Evolutionary conservation across 257 asterid species (phyloP).

Genomic region (Handroanthus guayacan): DNA sequence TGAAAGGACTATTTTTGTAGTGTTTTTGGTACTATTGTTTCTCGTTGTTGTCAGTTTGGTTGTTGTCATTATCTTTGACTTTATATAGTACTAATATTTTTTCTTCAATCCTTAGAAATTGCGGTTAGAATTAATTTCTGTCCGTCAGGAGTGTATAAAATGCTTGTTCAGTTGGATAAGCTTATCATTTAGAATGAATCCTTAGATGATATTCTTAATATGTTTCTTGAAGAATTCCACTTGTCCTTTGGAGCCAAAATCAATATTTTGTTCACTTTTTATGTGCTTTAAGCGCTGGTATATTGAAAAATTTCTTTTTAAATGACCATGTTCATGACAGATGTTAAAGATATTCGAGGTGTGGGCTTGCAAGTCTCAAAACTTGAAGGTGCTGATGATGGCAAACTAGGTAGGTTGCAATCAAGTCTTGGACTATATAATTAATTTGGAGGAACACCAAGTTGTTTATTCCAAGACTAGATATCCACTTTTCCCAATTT

Average conservation of each 20-base stretch:
- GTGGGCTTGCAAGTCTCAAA: slow-evolving; percentile 98
- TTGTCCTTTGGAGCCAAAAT: slow-evolving; percentile 7
- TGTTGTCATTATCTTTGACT: neutral
- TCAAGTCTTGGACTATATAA: slow-evolving; percentile 14
- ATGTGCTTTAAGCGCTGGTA: neutral
- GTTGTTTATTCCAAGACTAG: slow-evolving; percentile 21
- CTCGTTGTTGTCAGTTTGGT: too few relatives aligned
- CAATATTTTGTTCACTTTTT: neutral
- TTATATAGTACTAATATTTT: neutral
- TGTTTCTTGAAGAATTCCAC: neutral
- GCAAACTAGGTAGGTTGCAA: slow-evolving; percentile 63
- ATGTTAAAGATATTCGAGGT: slow-evolving; percentile 89
- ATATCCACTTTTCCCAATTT: neutral
- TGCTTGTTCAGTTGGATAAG: slow-evolving; percentile 21
- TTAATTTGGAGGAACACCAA: slow-evolving; percentile 22
- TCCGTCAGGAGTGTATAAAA: neutral
- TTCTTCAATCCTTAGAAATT: neutral
- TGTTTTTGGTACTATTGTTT: too few relatives aligned
- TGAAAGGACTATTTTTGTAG: too few relatives aligned
- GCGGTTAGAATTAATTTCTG: neutral
- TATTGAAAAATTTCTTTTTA: neutral
- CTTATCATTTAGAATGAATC: slow-evolving; percentile 5
- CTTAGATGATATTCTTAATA: neutral
- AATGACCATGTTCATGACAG: slow-evolving; percentile 49
- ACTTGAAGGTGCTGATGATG: slow-evolving; percentile 75